Base-by-base conservation (phyloP, 306 rosid species). In the Cicer bijugum region DNA sequence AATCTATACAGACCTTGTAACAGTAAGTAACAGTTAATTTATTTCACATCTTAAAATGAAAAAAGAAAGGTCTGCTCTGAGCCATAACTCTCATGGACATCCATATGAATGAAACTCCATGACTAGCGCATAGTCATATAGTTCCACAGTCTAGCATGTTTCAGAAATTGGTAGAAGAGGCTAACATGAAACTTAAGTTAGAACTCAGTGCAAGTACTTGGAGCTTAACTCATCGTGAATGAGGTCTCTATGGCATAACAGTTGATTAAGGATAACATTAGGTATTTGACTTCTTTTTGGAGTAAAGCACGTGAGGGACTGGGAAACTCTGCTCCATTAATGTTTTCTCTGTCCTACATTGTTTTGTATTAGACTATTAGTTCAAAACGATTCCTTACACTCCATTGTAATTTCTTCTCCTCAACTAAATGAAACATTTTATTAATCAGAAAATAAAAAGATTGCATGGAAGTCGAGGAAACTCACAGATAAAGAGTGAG, bases 151-250 rank as follows among this genome's bases (percentile, higher is more conserved):
- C 56, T 28, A 77, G 70, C 17, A 66, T 44, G 23, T 51, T 65
- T 40, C 8, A 50, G 59, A 78, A 52, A 62, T 63, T 16, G 58
- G 20, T 50, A 48, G 55, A 50, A 65, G 56, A 75, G 12, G 70
- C 52, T 20, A 59, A 67, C 33, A 15, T 43, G 68, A 45, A 69
- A 69, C 33, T 63, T 19, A 9, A 48, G 39, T 67, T 69, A 48
- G 28, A 60, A 59, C 15, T 59, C 23, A 33, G 53, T 39, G 57
- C 61, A 57, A 11, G 58, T 45, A 12, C 20, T 50, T 68, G 44
- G 48, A 76, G 59, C 58, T 44, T 67, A 64, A 75, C 79, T 65
- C 51, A 19, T 53, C 23, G 14, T 57, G 61, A 44, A 44, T 58
- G 43, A 45, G 67, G 51, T 35, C 58, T 56, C n/a, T 44, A 33